phyloP scores from a whole-genome alignment of 148 eudicot species.

The Amaranthus cruentus region DNA sequence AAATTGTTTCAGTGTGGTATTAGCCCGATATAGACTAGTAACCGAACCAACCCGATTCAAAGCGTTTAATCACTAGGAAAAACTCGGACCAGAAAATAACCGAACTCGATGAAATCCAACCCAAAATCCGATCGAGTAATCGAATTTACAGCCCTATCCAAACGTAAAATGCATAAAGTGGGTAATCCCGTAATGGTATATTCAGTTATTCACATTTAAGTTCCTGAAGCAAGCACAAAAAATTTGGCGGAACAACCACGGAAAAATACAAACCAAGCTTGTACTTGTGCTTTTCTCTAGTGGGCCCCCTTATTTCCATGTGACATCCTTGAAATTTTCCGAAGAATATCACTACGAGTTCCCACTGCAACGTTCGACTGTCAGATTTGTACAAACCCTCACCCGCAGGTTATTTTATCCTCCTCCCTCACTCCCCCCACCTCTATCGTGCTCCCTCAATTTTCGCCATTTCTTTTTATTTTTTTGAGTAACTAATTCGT shows the following conservation, averaged over 20 bases:
- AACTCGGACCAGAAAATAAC: too few species aligned
- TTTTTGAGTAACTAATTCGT: not conserved
- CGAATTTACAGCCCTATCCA: not conserved
- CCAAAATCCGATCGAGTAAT: too few species aligned
- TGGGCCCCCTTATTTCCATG: slow-evolving; percentile 18
- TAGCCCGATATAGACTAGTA: too few species aligned
- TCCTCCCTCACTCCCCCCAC: slow-evolving; percentile 1
- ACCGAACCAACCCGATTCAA: too few species aligned
- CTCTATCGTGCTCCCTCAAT: slow-evolving; percentile 20
- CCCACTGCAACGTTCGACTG: slow-evolving; percentile 49
- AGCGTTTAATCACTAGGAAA: too few species aligned
- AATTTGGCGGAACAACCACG: slow-evolving; percentile 11
- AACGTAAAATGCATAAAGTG: not conserved
- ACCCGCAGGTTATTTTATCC: slow-evolving; percentile 24
- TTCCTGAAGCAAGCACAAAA: slow-evolving; percentile 1
- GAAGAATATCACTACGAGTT: slow-evolving; percentile 8
- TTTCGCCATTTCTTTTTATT: slow-evolving; percentile 18
- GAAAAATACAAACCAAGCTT: too few species aligned
- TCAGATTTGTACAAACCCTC: slow-evolving; percentile 11
- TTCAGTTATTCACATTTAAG: too few species aligned
- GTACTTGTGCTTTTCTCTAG: not conserved
- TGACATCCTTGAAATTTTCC: slow-evolving; percentile 5
- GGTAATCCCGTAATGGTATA: too few species aligned
- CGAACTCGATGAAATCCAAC: too few species aligned
- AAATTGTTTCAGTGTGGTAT: too few species aligned